Base-by-base conservation (phyloP, 2,329 filamentous ascomycete species). In the Nemania sp. region DNA sequence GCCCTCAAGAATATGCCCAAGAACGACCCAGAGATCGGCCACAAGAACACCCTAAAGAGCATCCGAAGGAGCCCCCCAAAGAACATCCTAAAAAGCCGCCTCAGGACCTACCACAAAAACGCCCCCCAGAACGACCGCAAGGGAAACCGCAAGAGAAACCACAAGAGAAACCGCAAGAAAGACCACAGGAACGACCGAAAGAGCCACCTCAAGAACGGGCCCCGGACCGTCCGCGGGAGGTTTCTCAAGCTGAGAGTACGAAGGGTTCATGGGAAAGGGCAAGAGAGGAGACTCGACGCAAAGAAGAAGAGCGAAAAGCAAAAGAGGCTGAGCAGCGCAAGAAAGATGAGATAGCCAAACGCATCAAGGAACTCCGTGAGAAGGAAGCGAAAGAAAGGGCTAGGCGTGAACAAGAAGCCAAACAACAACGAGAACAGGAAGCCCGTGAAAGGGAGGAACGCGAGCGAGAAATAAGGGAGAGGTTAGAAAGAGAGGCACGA, bases 251-350 rank as follows among this genome's bases (percentile, higher is more conserved):
- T 60, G 46, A 69, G 65, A 55, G 1, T 57, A 64, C 74, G 1
- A 83, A 81, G 68, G 78, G 79, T 9, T 79, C 84, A 0, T 90
- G 88, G 88, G 87, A 90, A 67, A 89, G 85, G 71, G 88, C 87
- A 3, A 80, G 87, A 55, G 88, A 90, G 69, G 87, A 90, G 66
- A 88, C 83, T 18, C 79, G 83, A 45, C 83, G 79, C 59, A 81
- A 82, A 57, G 87, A 89, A 66, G 87, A 88, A 65, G 86, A 89
- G 65, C 85, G 86, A 11, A 87, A 81, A 68, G 78, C 78, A 2
- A 82, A 80, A 63, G 85, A 87, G 64, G 85, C 84, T 2, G 87
- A 89, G 64, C 81, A 84, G 64, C 84, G 85, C 65, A 79, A 82
- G 63, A 82, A 80, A 42, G 84, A 86, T 35, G 83, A 86, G n/a